phyloP scores from a whole-genome alignment of 768 basidiomycete genomes.

The Fistulinella prunicolor region DNA sequence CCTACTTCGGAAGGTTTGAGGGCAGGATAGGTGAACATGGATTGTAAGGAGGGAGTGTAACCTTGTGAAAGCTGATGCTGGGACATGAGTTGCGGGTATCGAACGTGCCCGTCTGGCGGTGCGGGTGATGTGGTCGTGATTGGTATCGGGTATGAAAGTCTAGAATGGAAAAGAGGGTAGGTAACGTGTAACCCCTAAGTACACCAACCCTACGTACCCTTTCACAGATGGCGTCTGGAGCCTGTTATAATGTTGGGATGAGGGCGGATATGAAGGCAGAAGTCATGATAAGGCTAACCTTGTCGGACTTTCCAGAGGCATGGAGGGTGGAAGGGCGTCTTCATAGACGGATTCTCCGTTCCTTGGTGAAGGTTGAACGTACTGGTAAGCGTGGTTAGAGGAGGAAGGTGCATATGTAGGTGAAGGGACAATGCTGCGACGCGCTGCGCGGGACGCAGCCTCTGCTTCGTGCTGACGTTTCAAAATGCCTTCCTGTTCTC shows the following conservation, averaged over 20 bases:
- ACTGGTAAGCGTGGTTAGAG: conserved; percentile 34
- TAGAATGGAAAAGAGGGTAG: conserved; percentile 20
- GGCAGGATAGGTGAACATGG: conserved; percentile 57
- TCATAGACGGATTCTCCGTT: conserved; percentile 30
- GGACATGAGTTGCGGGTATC: conserved; percentile 74
- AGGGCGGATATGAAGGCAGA: conserved; percentile 33
- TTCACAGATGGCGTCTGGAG: conserved; percentile 30
- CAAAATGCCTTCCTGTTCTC: conserved; percentile 56
- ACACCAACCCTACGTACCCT: conserved; percentile 32
- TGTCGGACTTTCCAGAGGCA: conserved; percentile 68
- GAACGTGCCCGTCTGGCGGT: conserved; percentile 43
- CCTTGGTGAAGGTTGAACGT: conserved; percentile 30
- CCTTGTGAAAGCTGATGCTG: conserved; percentile 76
- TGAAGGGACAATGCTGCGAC: conserved; percentile 34
- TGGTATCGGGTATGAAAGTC: conserved; percentile 48
- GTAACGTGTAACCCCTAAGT: conserved; percentile 7
- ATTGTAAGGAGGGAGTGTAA: conserved; percentile 72
- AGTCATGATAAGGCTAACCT: conserved; percentile 46
- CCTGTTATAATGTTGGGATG: conserved; percentile 25
- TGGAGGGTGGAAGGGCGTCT: conserved; percentile 34
- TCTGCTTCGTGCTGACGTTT: conserved; percentile 61
- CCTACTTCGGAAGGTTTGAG: conserved; percentile 34
- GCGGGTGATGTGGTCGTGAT: conserved; percentile 72
- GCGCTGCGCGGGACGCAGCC: conserved; percentile 43
- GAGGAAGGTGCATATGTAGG: conserved; percentile 28